Base-by-base conservation (phyloP, 805 yeast genomes). In the Grigorovia transvaalensis region DNA sequence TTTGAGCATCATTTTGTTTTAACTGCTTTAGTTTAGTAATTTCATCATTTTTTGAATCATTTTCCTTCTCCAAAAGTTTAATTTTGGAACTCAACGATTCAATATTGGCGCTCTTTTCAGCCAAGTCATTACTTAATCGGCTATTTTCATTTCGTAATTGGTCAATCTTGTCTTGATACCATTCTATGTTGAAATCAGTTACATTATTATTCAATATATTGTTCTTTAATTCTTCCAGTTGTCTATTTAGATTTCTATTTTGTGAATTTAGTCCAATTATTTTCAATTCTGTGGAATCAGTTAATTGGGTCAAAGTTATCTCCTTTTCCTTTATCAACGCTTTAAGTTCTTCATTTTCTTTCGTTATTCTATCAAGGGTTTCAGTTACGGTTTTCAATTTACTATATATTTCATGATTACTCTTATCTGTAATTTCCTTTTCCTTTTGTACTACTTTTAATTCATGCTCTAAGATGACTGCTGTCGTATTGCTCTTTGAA, bases 81-180 rank as follows among this genome's bases (percentile, higher is more conserved):
- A 76, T 61, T 55, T 74, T 74, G 13, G 53, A 53, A 20, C 70
- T 68, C 51, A 80, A 66, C 3, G 69, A 64, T 1, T 73, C 77
- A 40, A 74, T 65, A 15, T 61, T 52, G 2, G 59, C 56, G 18
- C 27, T 45, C 72, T 71, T 56, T 79, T 78, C 11, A 69, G 68
- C 27, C 1, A 66, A 57, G 17, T 81, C 62, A 7, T 71, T 70
- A 38, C 74, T 74, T 47, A 73, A 74, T 0, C 76, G 59, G 1
- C 67, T 61, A 45, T 47, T 46, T 17, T 30, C 43, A 33, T 43
- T 30, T 29, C 40, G 45, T 29, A 55, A 44, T 11, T 50, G 19
- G 50, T 82, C 85, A 38, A 85, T 76, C 61, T 81, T 81, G 47
- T 76, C 80, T 71, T 85, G 76, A 66, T 74, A 73, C 50, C 82